Base-by-base conservation (phyloP, 352 stramenopile genomes). In the Phytophthora macrochlamydospora region DNA sequence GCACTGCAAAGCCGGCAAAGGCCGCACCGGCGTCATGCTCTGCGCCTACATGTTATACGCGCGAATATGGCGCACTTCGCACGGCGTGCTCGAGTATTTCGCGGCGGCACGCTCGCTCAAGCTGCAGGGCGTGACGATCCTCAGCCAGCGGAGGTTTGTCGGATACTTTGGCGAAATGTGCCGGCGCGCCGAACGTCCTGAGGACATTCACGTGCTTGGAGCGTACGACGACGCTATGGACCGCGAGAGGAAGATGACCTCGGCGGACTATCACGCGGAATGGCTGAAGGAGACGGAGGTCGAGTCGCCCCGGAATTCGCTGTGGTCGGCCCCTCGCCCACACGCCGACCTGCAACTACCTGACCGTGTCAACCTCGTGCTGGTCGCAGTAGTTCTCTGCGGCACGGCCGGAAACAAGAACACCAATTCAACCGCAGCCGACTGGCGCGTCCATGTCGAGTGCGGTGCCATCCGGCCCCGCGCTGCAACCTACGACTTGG, bases 1-100 rank as follows among this genome's bases (percentile, higher is more conserved):
- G 56, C 92, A 98, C 62, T 98, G 92, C 76, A 98, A 98, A 69
- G 92, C 91, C 37, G 91, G 91, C 35, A 93, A 93, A 71, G 92
- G 92, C n/a, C 83, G 92, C 48, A 96, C 92, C 13, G 92, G 92
- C 9, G 84, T 97, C 53, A 97, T 98, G 85, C 84, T 95, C 53
- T 91, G 79, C 62, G 81, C 73, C 9, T 93, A 92, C 64, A 61
- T 95, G 59, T 52, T 94, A 11, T 93, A 92, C 67, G 75, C 77
- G 24, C 69, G 85, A 28, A 65, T 71, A 40, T 96, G 83, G 79
- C 70, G 73, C 11, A 87, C 83, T 0, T 56, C 85, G 38, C 66
- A 80, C n/a, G 84, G 75, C 14, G 76, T 82, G 18, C 81, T 96
- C 62, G 62, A 79, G 59, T 90, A 84, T 56, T 96, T 92, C 56